A percentile compares a stretch with the other conserved stretches of the same genome.
Conservation (phyloP, 441 rosid genomes). For the Omphalea diandra region DNA sequence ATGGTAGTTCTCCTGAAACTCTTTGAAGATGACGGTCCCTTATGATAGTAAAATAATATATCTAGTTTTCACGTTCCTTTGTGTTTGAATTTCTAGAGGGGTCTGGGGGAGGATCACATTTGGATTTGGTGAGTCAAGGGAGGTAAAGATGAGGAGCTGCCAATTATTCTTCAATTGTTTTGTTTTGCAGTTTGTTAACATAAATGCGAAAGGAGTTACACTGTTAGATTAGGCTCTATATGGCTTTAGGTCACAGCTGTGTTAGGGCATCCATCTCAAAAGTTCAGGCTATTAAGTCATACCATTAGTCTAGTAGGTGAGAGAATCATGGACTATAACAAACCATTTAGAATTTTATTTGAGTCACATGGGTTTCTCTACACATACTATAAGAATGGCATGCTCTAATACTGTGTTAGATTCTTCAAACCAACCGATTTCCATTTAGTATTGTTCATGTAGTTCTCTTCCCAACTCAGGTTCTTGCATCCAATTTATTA, state of each 20-base stretch:
- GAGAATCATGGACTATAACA: background rate
- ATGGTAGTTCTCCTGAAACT: slow-evolving; percentile 50
- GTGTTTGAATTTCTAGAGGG: background rate
- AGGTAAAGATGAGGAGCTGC: background rate
- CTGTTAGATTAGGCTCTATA: background rate
- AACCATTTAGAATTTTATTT: background rate
- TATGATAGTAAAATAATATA: too few species aligned
- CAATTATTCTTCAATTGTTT: background rate
- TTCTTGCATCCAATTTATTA: slow-evolving; percentile 70
- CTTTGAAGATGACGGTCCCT: background rate
- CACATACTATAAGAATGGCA: background rate
- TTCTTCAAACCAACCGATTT: background rate
- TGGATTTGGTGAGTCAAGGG: background rate
- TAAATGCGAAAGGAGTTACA: background rate
- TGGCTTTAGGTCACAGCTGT: background rate
- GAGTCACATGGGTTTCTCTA: background rate
- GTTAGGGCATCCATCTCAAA: background rate
- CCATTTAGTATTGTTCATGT: background rate
- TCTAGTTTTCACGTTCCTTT: too few species aligned
- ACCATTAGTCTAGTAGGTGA: background rate
- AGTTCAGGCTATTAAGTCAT: background rate
- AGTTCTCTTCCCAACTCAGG: slow-evolving; percentile 41
- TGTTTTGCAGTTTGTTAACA: background rate
- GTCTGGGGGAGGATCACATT: too few species aligned
- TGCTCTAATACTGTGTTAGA: background rate